phyloP scores from a whole-genome alignment of 2,329 filamentous ascomycete genomes.

The Epichloe sibirici region DNA sequence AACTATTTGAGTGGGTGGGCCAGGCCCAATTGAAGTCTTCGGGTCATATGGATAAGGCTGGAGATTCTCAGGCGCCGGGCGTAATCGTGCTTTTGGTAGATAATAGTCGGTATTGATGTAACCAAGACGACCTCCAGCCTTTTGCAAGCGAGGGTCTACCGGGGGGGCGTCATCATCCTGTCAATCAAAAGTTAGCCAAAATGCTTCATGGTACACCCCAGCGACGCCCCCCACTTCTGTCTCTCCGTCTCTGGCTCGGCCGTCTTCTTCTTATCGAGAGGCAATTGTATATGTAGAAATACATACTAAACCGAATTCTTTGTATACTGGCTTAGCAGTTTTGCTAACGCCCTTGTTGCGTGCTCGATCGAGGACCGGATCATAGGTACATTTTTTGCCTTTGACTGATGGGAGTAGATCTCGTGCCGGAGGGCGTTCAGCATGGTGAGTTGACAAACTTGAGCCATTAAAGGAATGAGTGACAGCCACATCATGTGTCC shows the following conservation, averaged over 20 bases:
- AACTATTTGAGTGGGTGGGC: constrained; percentile 80
- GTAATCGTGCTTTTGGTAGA: constrained; percentile 58
- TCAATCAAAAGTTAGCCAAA: constrained; percentile 46
- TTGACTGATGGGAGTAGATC: constrained; percentile 41
- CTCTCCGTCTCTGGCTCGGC: neutral
- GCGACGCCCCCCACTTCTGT: constrained; percentile 49
- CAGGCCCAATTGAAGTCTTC: constrained; percentile 74
- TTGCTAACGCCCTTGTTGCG: constrained; percentile 39
- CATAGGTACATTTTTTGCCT: constrained; percentile 48
- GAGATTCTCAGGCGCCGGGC: constrained; percentile 64
- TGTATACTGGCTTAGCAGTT: constrained; percentile 46
- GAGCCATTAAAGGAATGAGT: constrained; percentile 20
- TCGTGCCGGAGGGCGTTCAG: constrained; percentile 41
- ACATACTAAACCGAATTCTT: constrained; percentile 57
- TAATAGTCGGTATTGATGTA: constrained; percentile 61
- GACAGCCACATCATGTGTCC: constrained; percentile 11
- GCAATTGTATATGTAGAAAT: constrained; percentile 27
- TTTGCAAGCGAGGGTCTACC: constrained; percentile 68
- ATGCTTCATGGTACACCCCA: constrained; percentile 21
- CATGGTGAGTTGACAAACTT: constrained; percentile 21
- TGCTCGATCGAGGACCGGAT: constrained; percentile 42
- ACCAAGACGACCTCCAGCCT: constrained; percentile 47
- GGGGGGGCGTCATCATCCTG: constrained; percentile 70
- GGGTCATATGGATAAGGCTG: constrained; percentile 73
- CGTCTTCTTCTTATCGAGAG: constrained; percentile 12